These are phyloP conservation scores for Corchorus olitorius DNA, from an alignment of 345 rosid genomes.

Conservation along the genomic window DNA sequence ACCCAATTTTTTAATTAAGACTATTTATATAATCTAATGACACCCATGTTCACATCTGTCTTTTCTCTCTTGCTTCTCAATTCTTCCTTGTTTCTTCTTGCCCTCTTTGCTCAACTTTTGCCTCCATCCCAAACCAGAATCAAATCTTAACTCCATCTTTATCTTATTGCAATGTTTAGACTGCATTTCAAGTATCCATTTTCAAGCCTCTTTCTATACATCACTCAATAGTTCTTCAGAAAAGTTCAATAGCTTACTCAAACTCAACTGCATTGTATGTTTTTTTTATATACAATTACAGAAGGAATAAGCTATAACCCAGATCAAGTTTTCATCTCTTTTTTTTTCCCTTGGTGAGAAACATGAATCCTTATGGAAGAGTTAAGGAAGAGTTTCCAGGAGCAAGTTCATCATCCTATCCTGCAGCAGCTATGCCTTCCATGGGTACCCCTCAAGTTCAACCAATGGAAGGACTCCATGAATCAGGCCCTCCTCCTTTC, in stretches of 20 bases:
- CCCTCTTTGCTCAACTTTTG: not conserved
- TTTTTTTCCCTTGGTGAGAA: not conserved
- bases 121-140: not conserved
- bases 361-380: slow-evolving; percentile 21
- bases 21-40: not conserved
- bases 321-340: not conserved
- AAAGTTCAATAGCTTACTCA: not conserved
- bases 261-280: not conserved
- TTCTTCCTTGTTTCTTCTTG: not conserved
- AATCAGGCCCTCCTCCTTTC: slow-evolving; percentile 82
- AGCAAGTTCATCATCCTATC: slow-evolving; percentile 16
- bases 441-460: slow-evolving; percentile 33
- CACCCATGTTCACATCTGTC: slow-evolving; percentile 5
- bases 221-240: not conserved
- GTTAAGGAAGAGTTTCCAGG: slow-evolving; percentile 19
- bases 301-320: not conserved
- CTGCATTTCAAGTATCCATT: not conserved
- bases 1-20: not conserved
- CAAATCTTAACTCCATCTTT: not conserved
- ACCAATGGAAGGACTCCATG: slow-evolving; percentile 78
- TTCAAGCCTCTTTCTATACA: not conserved
- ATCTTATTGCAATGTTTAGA: not conserved
- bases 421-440: not conserved
- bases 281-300: not conserved
- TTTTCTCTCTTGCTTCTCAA: not conserved